Conservation (phyloP, 2,329 filamentous ascomycete genomes). For the Leptosphaerulina australis region DNA sequence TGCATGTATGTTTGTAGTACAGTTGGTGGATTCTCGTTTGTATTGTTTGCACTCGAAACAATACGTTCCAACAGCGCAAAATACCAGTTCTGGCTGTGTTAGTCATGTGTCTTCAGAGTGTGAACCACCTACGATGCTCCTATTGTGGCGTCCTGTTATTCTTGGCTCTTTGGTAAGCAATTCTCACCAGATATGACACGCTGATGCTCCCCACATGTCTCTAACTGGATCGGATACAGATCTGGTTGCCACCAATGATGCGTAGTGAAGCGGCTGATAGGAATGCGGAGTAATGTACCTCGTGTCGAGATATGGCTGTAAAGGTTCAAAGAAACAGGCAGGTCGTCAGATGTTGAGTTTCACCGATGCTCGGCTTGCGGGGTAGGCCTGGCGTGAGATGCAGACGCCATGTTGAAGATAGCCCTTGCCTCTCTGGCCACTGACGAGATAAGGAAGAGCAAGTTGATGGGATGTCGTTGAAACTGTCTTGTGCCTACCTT, state of each 20-base stretch:
- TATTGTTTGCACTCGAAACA: not conserved
- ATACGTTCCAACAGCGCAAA: not conserved
- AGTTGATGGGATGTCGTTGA: slow-evolving; percentile 24
- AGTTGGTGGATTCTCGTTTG: not conserved
- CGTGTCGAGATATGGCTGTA: not conserved
- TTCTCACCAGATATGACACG: slow-evolving; percentile 3
- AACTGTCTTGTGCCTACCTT: slow-evolving; percentile 17
- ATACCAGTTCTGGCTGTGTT: slow-evolving; percentile 5
- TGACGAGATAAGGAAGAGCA: not conserved
- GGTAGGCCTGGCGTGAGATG: slow-evolving; percentile 3
- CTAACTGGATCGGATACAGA: slow-evolving; percentile 4
- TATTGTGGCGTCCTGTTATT: not conserved
- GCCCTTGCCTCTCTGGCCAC: not conserved
- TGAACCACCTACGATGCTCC: slow-evolving; percentile 5
- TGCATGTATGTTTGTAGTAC: slow-evolving; percentile 6
- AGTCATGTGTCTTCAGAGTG: not conserved
- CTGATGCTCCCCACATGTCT: slow-evolving; percentile 13
- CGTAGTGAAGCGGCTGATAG: slow-evolving; percentile 13
- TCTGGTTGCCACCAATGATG: slow-evolving; percentile 18
- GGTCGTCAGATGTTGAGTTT: slow-evolving; percentile 17
- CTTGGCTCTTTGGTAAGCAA: slow-evolving; percentile 15
- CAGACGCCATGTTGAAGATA: not conserved
- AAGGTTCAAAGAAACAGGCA: slow-evolving; percentile 11
- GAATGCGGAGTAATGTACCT: slow-evolving; percentile 19
- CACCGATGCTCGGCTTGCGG: slow-evolving; percentile 11